Evolutionary conservation across 139 green algal species (phyloP).

Genomic region (Chlorella sp.): DNA sequence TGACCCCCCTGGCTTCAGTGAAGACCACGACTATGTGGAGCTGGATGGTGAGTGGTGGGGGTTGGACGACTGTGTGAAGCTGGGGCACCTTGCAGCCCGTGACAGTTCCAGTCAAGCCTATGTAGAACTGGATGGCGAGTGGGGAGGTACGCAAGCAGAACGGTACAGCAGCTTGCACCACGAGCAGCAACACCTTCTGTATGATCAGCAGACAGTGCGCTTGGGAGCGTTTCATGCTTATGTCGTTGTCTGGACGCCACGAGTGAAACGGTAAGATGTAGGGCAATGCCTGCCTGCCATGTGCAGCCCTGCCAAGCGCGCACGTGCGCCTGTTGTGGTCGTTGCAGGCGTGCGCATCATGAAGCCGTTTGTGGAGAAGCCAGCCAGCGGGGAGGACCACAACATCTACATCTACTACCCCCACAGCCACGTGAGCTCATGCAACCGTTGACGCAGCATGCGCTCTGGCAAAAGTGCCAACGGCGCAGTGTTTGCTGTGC

Average conservation of each 20-base stretch:
- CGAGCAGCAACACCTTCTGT: neutral
- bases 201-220: neutral
- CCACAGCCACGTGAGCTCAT: too few species aligned
- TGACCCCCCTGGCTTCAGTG: slow-evolving; percentile 70
- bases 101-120: too few species aligned
- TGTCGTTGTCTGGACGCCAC: neutral
- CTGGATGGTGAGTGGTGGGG: slow-evolving; percentile 30
- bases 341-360: slow-evolving; percentile 55
- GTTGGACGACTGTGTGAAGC: too few species aligned
- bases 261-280: neutral
- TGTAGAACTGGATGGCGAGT: too few species aligned
- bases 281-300: neutral
- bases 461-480: too few species aligned
- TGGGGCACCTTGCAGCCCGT: too few species aligned
- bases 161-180: too few species aligned
- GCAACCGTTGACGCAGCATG: too few species aligned
- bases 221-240: neutral
- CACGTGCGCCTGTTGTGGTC: too few species aligned
- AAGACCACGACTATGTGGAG: slow-evolving; percentile 84
- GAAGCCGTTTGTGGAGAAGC: slow-evolving; percentile 99
- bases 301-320: too few species aligned
- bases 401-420: slow-evolving; percentile 98
- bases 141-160: too few species aligned
- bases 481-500: too few species aligned
- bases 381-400: slow-evolving; percentile 87